A percentile compares a stretch with the other conserved stretches of the same genome.
These are phyloP conservation scores for Neofusicoccum laricinum DNA, from an alignment of 2,329 filamentous ascomycete species.

Conservation along the genomic window DNA sequence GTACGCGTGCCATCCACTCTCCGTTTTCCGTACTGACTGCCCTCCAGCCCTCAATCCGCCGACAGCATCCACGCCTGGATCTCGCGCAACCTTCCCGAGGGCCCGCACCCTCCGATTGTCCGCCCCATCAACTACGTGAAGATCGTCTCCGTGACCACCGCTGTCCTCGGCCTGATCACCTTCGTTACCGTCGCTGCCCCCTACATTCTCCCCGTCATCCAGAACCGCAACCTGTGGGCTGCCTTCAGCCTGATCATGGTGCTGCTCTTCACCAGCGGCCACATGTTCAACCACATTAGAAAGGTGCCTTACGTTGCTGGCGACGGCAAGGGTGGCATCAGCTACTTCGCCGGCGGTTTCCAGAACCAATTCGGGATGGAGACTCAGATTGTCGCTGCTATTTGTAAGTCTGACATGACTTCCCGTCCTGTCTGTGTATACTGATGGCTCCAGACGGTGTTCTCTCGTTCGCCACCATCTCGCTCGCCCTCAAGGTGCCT, in stretches of 20 bases:
- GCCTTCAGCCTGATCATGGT: slow-evolving; percentile 84
- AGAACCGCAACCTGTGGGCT: slow-evolving; percentile 93
- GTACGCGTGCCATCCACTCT: slow-evolving; percentile 47
- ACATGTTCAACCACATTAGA: slow-evolving; percentile 99
- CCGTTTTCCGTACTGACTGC: not conserved
- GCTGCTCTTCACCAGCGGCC: slow-evolving; percentile 88
- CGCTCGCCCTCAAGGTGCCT: slow-evolving; percentile 89
- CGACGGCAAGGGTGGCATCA: slow-evolving; percentile 80
- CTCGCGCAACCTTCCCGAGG: slow-evolving; percentile 69
- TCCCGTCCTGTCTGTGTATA: not conserved
- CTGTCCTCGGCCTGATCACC: slow-evolving; percentile 68
- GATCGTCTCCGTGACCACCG: slow-evolving; percentile 65
- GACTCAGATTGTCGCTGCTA: slow-evolving; percentile 88
- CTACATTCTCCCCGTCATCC: slow-evolving; percentile 75
- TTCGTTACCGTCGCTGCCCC: slow-evolving; percentile 69
- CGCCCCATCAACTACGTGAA: slow-evolving; percentile 86
- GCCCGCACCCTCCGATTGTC: slow-evolving; percentile 70
- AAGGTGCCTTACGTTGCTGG: slow-evolving; percentile 89
- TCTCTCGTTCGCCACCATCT: slow-evolving; percentile 85
- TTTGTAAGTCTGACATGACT: slow-evolving; percentile 65
- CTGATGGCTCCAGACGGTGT: slow-evolving; percentile 60
- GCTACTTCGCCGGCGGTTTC: slow-evolving; percentile 88
- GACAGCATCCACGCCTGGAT: slow-evolving; percentile 80
- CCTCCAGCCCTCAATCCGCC: slow-evolving; percentile 64
- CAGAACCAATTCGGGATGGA: slow-evolving; percentile 92